Conservation (phyloP, 2,329 filamentous ascomycete genomes). For the Cordyceps fumosorosea region DNA sequence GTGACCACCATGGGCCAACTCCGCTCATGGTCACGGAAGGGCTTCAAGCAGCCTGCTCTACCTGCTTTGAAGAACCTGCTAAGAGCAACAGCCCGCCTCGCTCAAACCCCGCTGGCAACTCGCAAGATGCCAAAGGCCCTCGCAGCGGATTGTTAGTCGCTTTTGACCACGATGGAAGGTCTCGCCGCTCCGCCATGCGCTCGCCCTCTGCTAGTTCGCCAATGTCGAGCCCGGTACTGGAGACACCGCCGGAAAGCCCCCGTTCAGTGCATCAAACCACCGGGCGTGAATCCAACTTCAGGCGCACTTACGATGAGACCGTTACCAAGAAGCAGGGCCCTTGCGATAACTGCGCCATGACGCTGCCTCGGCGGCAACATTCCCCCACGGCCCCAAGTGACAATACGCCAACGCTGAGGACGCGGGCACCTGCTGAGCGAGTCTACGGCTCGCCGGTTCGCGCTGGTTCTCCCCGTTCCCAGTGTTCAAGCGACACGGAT, state of each 20-base stretch:
- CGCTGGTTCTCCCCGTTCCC: conserved; percentile 46
- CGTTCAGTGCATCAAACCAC: conserved; percentile 32
- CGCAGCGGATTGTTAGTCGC: conserved; percentile 38
- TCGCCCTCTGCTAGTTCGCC: conserved; percentile 23
- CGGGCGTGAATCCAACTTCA: conserved; percentile 53
- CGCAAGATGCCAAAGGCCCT: conserved; percentile 37
- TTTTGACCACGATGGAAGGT: conserved; percentile 38
- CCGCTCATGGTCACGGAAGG: conserved; percentile 65
- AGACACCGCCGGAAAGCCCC: conserved; percentile 54
- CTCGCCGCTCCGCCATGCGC: conserved; percentile 32
- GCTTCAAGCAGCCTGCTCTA: conserved; percentile 51
- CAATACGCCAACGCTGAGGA: conserved; percentile 51
- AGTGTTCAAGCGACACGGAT: conserved; percentile 45
- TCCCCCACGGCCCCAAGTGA: conserved; percentile 21
- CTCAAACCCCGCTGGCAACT: conserved; percentile 32
- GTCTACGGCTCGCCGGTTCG: conserved; percentile 44
- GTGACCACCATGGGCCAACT: conserved; percentile 63
- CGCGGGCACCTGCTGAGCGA: conserved; percentile 52
- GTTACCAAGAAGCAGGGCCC: conserved; percentile 57
- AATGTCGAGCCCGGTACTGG: conserved; percentile 37
- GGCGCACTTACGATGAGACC: conserved; percentile 58
- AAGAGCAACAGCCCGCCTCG: conserved; percentile 30
- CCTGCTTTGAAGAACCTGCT: conserved; percentile 44
- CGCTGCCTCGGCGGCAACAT: conserved; percentile 42
- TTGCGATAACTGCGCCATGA: conserved; percentile 64